These are phyloP conservation scores for Durusdinium trenchii DNA, from an alignment of 73 alveolate species.

Conservation along the genomic window DNA sequence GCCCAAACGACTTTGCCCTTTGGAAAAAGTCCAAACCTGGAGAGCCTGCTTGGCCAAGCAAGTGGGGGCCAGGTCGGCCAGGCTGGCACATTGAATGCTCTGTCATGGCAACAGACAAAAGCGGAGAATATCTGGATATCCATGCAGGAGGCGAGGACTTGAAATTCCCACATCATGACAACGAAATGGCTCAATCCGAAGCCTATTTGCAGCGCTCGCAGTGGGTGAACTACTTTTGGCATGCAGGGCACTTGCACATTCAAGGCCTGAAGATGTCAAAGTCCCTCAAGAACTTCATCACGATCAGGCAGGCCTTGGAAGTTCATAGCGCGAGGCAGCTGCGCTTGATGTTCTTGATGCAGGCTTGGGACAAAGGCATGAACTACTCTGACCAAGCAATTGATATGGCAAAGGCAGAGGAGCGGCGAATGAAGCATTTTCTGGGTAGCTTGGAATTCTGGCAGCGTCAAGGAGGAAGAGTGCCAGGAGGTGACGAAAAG, in stretches of 20 bases:
- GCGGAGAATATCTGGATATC: conserved; percentile 98
- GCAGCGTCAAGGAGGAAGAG: conserved; percentile 49
- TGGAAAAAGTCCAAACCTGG: conserved; percentile 99
- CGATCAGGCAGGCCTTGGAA: conserved; percentile 96
- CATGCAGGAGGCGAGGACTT: conserved; percentile 97
- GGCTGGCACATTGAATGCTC: conserved; percentile 99
- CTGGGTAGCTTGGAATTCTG: conserved; percentile 76
- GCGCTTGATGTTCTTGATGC: conserved; percentile 93
- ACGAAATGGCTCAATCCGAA: conserved; percentile 99
- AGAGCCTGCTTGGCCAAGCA: conserved; percentile 99
- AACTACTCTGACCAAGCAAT: conserved; percentile 95
- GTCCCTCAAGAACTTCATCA: conserved; percentile 99
- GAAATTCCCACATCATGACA: conserved; percentile 98
- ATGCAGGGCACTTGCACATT: conserved; percentile 99
- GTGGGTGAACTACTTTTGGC: conserved; percentile 99
- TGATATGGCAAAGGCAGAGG: neutral
- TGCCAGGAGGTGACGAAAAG: conserved; percentile 45
- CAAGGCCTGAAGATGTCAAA: conserved; percentile 99
- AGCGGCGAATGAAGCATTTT: conserved; percentile 48
- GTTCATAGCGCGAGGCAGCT: conserved; percentile 89
- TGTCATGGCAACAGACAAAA: conserved; percentile 98
- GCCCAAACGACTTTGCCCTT: conserved; percentile 99
- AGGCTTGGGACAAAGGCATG: conserved; percentile 95
- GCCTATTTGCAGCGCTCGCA: conserved; percentile 98
- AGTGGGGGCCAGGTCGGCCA: conserved; percentile 94